phyloP scores from a whole-genome alignment of 441 rosid species.

The Theobroma grandiflorum region DNA sequence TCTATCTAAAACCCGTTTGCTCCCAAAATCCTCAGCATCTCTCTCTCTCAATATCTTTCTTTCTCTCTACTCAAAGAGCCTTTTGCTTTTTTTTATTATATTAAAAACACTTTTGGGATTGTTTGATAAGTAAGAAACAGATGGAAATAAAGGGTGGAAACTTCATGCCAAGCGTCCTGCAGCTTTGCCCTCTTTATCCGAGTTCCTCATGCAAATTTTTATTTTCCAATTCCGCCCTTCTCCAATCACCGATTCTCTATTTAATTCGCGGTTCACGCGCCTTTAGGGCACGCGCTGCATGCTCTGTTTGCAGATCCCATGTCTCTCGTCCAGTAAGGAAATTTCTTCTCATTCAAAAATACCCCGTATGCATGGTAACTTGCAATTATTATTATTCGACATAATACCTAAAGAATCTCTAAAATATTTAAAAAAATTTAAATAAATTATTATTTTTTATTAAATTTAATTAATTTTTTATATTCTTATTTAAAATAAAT shows the following conservation, averaged over 20 bases:
- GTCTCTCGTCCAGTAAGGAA: background rate
- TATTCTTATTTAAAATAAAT: too few relatives aligned
- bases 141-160: slow-evolving; percentile 46
- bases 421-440: too few relatives aligned
- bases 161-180: slow-evolving; percentile 64
- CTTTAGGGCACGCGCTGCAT: background rate
- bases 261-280: slow-evolving; percentile 15
- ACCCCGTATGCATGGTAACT: too few relatives aligned
- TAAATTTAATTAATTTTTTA: too few relatives aligned
- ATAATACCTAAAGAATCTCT: too few relatives aligned
- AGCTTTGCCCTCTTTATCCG: slow-evolving; percentile 19
- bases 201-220: slow-evolving; percentile 62
- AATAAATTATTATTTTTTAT: too few relatives aligned
- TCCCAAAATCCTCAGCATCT: background rate
- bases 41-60: background rate
- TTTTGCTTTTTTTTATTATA: background rate
- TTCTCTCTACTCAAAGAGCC: background rate
- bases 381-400: too few relatives aligned
- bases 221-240: slow-evolving; percentile 44
- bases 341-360: background rate
- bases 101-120: slow-evolving; percentile 9
- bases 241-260: slow-evolving; percentile 20
- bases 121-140: slow-evolving; percentile 32
- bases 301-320: background rate
- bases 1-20: background rate